Conservation (phyloP, 768 basidiomycete genomes). For the Russula sp. region DNA sequence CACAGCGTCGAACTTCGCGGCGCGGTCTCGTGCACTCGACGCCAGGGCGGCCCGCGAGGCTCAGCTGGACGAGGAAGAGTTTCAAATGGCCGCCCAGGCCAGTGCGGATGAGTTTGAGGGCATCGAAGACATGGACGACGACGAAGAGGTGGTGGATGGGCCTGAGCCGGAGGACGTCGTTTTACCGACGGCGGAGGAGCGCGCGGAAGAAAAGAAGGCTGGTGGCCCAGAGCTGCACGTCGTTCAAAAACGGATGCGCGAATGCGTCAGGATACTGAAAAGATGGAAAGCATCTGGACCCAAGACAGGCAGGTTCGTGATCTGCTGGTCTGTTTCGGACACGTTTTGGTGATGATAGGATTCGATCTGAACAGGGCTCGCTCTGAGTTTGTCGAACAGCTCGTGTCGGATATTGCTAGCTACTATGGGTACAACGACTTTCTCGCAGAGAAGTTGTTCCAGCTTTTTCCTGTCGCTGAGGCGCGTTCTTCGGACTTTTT, state of each 20-base stretch:
- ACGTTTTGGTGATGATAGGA: constrained; percentile 8
- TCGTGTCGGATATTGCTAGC: constrained; percentile 82
- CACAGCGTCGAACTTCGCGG: constrained; percentile 78
- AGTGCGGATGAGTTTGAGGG: constrained; percentile 22
- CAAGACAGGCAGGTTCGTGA: constrained; percentile 49
- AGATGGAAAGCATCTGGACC: constrained; percentile 67
- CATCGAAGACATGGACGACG: constrained; percentile 34
- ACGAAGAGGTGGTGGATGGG: constrained; percentile 34
- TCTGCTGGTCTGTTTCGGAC: constrained; percentile 26
- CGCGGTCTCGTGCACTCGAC: constrained; percentile 72
- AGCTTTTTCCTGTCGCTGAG: constrained; percentile 88
- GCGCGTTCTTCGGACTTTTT: constrained; percentile 37
- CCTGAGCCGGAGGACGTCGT: constrained; percentile 48
- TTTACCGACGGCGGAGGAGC: constrained; percentile 65
- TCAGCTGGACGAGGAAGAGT: constrained; percentile 60
- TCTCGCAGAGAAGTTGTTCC: constrained; percentile 90
- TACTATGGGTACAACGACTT: constrained; percentile 99
- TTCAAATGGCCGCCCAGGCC: constrained; percentile 47
- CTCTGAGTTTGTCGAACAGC: constrained; percentile 84
- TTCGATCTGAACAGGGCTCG: constrained; percentile 54
- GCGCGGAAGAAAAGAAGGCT: constrained; percentile 61
- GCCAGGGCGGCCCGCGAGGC: constrained; percentile 61
- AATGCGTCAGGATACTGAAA: constrained; percentile 63
- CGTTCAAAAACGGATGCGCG: constrained; percentile 75
- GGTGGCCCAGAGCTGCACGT: constrained; percentile 69